Evolutionary conservation across 371 early-diverging fungal genomes (phyloP).

Genomic region (Coemansia sp.): DNA sequence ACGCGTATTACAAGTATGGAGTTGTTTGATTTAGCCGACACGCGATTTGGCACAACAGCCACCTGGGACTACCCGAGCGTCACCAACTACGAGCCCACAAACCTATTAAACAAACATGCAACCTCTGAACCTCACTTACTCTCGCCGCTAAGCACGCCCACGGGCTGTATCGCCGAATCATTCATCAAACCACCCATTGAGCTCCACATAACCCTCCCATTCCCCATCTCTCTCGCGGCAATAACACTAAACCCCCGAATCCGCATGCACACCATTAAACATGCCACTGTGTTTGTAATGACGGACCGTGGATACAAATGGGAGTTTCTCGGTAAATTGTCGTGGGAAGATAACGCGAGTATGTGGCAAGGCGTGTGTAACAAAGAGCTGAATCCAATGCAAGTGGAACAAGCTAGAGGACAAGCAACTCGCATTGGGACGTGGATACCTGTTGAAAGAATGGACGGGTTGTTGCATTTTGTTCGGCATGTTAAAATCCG

Average conservation of each 20-base stretch:
- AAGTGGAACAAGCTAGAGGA: background rate
- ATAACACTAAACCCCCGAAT: conserved; percentile 21
- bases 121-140: background rate
- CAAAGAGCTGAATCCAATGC: conserved; percentile 13
- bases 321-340: conserved; percentile 11
- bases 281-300: conserved; percentile 1
- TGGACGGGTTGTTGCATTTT: conserved; percentile 4
- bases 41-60: conserved; percentile 13
- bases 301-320: conserved; percentile 4
- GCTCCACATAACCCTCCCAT: conserved; percentile 2
- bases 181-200: conserved; percentile 41
- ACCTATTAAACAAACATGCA: conserved; percentile 9
- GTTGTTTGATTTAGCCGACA: conserved; percentile 28
- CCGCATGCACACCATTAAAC: conserved; percentile 12
- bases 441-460: conserved; percentile 15
- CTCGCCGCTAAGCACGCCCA: background rate
- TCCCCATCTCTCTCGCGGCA: conserved; percentile 22
- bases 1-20: conserved; percentile 6
- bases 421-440: background rate
- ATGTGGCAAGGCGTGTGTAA: conserved; percentile 9
- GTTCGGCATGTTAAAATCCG: conserved; percentile 18
- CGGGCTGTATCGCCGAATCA: conserved; percentile 32
- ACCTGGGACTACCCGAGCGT: conserved; percentile 13
- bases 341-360: conserved; percentile 1
- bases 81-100: conserved; percentile 10